A percentile compares a stretch with the other conserved stretches of the same genome.
Evolutionary conservation across 805 yeast genomes (phyloP).

Genomic region (Sungouiella thailandica): DNA sequence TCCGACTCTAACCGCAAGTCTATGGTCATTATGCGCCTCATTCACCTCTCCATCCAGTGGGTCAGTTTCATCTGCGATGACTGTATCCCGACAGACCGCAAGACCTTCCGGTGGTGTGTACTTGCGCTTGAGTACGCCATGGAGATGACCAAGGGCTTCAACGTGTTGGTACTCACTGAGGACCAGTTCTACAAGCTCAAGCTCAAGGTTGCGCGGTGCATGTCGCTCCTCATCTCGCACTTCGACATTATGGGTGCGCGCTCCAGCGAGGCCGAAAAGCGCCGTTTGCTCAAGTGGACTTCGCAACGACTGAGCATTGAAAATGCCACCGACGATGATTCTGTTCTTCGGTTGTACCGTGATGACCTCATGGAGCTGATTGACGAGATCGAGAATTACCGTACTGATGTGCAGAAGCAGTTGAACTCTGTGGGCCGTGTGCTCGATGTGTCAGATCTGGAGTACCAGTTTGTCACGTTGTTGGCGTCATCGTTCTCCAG

Average conservation of each 20-base stretch:
- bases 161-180: constrained; percentile 74
- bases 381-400: constrained; percentile 52
- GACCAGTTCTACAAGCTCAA: constrained; percentile 70
- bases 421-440: constrained; percentile 72
- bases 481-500: constrained; percentile 86
- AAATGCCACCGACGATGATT: constrained; percentile 37
- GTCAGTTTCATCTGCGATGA: constrained; percentile 89
- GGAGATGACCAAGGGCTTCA: constrained; percentile 89
- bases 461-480: constrained; percentile 79
- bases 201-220: constrained; percentile 86
- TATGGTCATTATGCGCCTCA: constrained; percentile 62
- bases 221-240: constrained; percentile 89
- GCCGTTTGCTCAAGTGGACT: constrained; percentile 50
- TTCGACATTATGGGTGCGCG: constrained; percentile 98
- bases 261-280: constrained; percentile 63
- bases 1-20: constrained; percentile 65
- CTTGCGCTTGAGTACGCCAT: constrained; percentile 92
- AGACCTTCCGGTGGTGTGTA: constrained; percentile 95
- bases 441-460: constrained; percentile 80
- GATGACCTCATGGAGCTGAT: constrained; percentile 67
- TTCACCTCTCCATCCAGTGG: constrained; percentile 83
- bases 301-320: constrained; percentile 50
- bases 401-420: constrained; percentile 41
- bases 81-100: constrained; percentile 86
- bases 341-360: constrained; percentile 46